Conservation (phyloP, 2,329 filamentous ascomycete genomes). For the Hymenoscyphus fraxineus region DNA sequence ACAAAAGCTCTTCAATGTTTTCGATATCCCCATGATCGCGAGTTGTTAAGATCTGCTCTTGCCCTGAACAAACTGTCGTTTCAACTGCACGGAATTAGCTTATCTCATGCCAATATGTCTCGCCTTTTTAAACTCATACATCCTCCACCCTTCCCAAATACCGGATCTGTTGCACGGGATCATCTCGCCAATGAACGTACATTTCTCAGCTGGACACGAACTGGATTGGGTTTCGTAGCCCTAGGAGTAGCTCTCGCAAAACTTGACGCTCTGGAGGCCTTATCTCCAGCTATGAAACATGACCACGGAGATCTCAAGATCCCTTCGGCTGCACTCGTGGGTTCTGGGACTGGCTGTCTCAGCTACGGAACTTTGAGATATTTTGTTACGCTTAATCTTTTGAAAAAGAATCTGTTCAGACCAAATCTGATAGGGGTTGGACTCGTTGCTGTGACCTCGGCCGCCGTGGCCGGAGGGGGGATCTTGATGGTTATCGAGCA, state of each 20-base stretch:
- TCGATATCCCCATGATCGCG: not conserved
- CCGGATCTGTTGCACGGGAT: slow-evolving; percentile 47
- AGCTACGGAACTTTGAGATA: slow-evolving; percentile 46
- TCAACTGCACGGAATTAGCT: not conserved
- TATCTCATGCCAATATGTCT: slow-evolving; percentile 12
- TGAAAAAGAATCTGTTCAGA: slow-evolving; percentile 43
- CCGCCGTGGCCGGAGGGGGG: slow-evolving; percentile 20
- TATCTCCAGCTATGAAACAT: slow-evolving; percentile 25
- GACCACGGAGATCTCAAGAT: slow-evolving; percentile 36
- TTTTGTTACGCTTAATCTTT: slow-evolving; percentile 41
- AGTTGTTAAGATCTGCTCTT: not conserved
- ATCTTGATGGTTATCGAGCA: slow-evolving; percentile 22
- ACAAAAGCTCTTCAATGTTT: not conserved
- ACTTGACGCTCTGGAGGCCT: slow-evolving; percentile 43
- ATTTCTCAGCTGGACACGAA: slow-evolving; percentile 50
- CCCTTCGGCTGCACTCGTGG: slow-evolving; percentile 42
- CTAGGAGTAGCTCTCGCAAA: slow-evolving; percentile 47
- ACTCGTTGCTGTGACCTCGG: slow-evolving; percentile 70
- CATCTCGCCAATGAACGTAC: slow-evolving; percentile 49
- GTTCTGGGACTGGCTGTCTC: slow-evolving; percentile 43
- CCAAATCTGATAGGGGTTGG: slow-evolving; percentile 76
- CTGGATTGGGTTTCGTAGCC: slow-evolving; percentile 49
- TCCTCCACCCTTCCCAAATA: slow-evolving; percentile 36
- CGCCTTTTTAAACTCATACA: slow-evolving; percentile 21
- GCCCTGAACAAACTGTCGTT: not conserved